Evolutionary conservation across 1,284 basidiomycete species (phyloP), one percentile per base, ranked within the genome.

Genomic region (Cutaneotrichosporon sp.): DNA sequence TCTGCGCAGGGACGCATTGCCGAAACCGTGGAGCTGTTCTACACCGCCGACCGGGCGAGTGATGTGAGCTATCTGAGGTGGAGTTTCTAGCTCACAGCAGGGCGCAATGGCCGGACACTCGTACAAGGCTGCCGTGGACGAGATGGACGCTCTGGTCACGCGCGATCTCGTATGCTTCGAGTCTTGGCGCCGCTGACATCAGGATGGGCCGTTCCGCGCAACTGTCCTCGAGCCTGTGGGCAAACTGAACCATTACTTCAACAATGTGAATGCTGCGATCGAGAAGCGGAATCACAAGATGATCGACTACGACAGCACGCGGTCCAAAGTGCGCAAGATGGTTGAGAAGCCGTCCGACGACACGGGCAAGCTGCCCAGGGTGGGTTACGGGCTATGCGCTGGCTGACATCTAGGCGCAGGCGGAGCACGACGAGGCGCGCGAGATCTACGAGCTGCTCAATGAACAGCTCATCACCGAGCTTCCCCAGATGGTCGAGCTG

Each of bases 51-150:
- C 78, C 80, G 83, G 58, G 78, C 82, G 25, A 90, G 88, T 19
- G 90, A 93, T 62, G 74, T 75, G 49, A 57, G 2, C 16, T 43
- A 3, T 17, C 17, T 25, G 17, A 4, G 42, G 44, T 7, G 12
- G 24, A 17, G 26, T 19, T 11, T 8, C 5, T 14, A 39, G 24
- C 55, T 57, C 17, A 57, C 55, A 32, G 12, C 70, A 81, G 67
- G 88, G 91, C 25, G 94, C 96, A 12, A 97, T 98, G 88, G 89
- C 93, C 1, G 90, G 89, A 2, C 91, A 97, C 69, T 87, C 94
- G 4, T 99, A 98, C 80, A 93, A 91, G 70, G 83, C 90, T 31
- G 88, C 92, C 0, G 88, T 96, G 5, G 91, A 97, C 61, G 96
- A 98, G 63, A 78, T 98, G 34, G 96, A 99, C 66, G 81, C 83